Conservation (phyloP, 208 protist genomes). For the Naegleria gruberi region DNA sequence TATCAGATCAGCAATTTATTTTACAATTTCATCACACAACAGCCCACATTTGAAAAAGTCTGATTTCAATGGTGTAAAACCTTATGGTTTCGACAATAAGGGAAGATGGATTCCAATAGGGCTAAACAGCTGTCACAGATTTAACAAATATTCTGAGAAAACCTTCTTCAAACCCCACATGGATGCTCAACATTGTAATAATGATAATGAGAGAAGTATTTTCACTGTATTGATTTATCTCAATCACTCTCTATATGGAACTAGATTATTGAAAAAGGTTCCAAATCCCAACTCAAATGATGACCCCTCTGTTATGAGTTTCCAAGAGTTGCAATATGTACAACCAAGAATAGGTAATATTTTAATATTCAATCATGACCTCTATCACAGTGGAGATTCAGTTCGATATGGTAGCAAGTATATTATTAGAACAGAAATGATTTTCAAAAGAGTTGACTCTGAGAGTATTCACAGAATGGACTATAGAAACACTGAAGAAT, state of each 20-base stretch:
- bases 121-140: constrained; percentile 30
- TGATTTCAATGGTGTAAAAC: constrained; percentile 12
- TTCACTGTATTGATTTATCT: constrained; percentile 33
- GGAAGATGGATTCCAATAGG: constrained; percentile 32
- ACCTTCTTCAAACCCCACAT: constrained; percentile 29
- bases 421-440: constrained; percentile 15
- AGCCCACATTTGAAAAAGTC: background rate
- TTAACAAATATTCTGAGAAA: constrained; percentile 26
- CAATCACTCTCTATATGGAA: constrained; percentile 29
- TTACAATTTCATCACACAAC: too few species aligned
- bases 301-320: too few species aligned
- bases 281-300: too few species aligned
- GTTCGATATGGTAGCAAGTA: background rate
- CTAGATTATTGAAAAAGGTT: constrained; percentile 22
- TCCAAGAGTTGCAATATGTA: background rate
- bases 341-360: background rate
- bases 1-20: too few species aligned
- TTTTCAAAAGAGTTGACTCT: background rate
- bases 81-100: constrained; percentile 33
- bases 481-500: too few species aligned
- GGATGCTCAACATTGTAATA: constrained; percentile 7
- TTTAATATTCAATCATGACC: constrained; percentile 16
- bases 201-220: constrained; percentile 24
- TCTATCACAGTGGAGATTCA: background rate
- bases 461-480: too few species aligned